Evolutionary conservation across 2,329 filamentous ascomycete species (phyloP), one percentile per base, ranked within the genome.

Genomic region (Rutstroemia sp.): DNA sequence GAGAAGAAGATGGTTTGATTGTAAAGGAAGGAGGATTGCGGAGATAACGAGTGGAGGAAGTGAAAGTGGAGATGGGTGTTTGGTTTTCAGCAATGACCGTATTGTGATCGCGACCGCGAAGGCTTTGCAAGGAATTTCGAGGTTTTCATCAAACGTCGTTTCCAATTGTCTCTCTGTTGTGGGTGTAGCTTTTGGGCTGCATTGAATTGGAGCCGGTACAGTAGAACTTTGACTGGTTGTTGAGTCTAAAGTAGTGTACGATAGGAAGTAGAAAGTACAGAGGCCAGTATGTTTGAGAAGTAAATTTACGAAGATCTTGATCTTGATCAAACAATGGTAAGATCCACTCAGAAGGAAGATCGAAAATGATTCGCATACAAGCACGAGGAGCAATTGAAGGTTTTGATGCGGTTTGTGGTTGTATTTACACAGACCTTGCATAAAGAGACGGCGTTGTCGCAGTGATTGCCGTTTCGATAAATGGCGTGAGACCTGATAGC

Each of bases 291-390:
- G 27, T 10, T 16, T 42, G 19, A 12, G 19, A 25, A 30, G 27
- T 17, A 39, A 50, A 42, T 25, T n/a, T 52, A 45, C 23, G 25
- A 30, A 30, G 27, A 30, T 30, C 27, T 23, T 23, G 23, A 23
- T 23, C 23, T 23, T 23, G 23, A 23, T 23, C 23, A 23, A 23
- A 23, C 23, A 23, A 23, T 4, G 23, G 23, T 5, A 46, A 45
- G 50, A 42, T 42, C 49, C 49, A 42, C 38, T 42, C 41, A 27
- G 49, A 42, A 42, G 37, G 51, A 39, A 54, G 51, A 54, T 54
- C 16, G 34, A 27, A 30, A 54, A 48, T 54, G 51, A 54, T 54
- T 54, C 34, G 44, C 51, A 54, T 54, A 44, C 23, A n/a, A 47
- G 8, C 27, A 30, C 10, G 27, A 30, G 27, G 45, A 16, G 14